These are phyloP conservation scores for Candida stauntonica DNA, from an alignment of 805 yeast genomes.

Conservation along the genomic window DNA sequence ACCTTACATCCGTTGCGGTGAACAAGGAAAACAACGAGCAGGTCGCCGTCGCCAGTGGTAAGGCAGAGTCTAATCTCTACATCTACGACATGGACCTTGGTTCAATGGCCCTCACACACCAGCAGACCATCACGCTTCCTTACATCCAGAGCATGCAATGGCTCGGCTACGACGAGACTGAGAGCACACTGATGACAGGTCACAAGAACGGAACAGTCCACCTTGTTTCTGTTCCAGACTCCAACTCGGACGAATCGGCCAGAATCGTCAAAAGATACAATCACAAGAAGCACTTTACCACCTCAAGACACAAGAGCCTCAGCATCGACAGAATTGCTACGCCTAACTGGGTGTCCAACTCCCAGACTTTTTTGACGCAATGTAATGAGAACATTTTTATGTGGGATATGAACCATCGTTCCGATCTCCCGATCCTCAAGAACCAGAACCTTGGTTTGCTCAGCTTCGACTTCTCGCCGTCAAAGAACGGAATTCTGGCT, in stretches of 20 bases:
- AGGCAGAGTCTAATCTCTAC: slow-evolving; percentile 41
- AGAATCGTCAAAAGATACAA: slow-evolving; percentile 75
- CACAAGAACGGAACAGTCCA: slow-evolving; percentile 74
- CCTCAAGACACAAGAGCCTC: slow-evolving; percentile 17
- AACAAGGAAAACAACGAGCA: slow-evolving; percentile 28
- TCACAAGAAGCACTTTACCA: slow-evolving; percentile 60
- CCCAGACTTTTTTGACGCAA: slow-evolving; percentile 43
- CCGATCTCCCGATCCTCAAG: slow-evolving; percentile 54
- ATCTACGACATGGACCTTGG: slow-evolving; percentile 43
- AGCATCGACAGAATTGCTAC: slow-evolving; percentile 15
- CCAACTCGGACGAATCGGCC: slow-evolving; percentile 49
- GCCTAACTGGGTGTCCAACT: slow-evolving; percentile 27
- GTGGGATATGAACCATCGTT: slow-evolving; percentile 65
- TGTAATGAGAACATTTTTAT: slow-evolving; percentile 68
- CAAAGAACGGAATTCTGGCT: slow-evolving; percentile 50
- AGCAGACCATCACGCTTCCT: slow-evolving; percentile 55
- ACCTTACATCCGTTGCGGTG: slow-evolving; percentile 41
- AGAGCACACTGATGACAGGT: slow-evolving; percentile 57
- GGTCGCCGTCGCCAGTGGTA: slow-evolving; percentile 51
- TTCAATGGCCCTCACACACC: slow-evolving; percentile 45
- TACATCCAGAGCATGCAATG: slow-evolving; percentile 50
- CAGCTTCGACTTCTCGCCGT: slow-evolving; percentile 45
- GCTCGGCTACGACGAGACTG: slow-evolving; percentile 37
- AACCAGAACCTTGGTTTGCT: slow-evolving; percentile 46
- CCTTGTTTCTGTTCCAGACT: slow-evolving; percentile 61